Evolutionary conservation across 2,329 filamentous ascomycete genomes (phyloP), one percentile per base, ranked within the genome.

Genomic region (Aspergillus sp.): DNA sequence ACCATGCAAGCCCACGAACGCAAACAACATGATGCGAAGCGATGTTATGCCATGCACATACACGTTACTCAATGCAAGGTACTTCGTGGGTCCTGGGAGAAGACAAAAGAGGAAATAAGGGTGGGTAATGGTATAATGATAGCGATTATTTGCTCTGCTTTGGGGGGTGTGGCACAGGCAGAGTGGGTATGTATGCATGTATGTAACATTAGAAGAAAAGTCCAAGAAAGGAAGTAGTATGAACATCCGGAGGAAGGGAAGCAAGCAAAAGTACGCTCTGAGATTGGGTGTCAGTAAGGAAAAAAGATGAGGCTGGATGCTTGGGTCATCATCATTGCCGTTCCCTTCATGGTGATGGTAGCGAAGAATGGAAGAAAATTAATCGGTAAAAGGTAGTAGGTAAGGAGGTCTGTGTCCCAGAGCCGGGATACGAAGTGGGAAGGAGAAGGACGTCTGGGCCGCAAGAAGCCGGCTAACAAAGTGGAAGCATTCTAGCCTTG

Each of bases 271-370:
- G 21, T 57, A 47, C 19, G 54, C 57, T 48, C 8, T 2, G 48
- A 60, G 57, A 57, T 64, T 59, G 60, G 57, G 60, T 59, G 56
- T 44, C 54, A 62, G 11, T 36, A 36, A 36, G 32, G 42, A 23
- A 54, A 39, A 62, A 58, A 62, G 57, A 62, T 62, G 60, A 60
- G 60, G 62, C 62, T 63, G 51, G 32, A 48, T 42, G 47, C n/a
- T 59, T 62, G 62, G 59, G 59, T 49, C 48, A 52, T 59, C 27
- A 60, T 55, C 47, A 42, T 11, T 32, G 27, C 19, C 15, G 41
- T 13, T 57, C 17, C 17, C 17, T 27, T 55, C 17, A 30, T 19
- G 32, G 13, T 30, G 11, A 32, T 19, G 42, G 47, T 17, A 17
- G 47, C 17, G 41, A 30, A 30, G 25, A 50, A 25, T 23, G 44